Conservation (phyloP, 495 filamentous ascomycete species). For the Talaromyces liani region DNA sequence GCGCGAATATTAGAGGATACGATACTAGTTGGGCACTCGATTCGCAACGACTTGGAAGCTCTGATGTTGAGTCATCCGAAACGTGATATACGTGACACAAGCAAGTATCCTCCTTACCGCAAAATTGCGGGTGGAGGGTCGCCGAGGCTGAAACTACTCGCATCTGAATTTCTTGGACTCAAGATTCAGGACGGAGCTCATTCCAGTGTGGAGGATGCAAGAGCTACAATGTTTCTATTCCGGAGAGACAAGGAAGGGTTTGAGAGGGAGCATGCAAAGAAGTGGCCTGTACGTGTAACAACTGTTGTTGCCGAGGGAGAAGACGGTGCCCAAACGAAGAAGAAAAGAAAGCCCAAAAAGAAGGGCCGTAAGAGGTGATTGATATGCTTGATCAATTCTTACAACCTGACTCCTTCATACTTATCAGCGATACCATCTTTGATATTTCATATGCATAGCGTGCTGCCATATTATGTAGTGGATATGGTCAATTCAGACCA, state of each 20-base stretch:
- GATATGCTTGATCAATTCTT: neutral
- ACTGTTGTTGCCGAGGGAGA: constrained; percentile 30
- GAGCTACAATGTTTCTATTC: constrained; percentile 83
- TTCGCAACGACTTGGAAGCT: constrained; percentile 76
- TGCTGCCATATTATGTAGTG: no score
- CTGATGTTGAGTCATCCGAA: constrained; percentile 69
- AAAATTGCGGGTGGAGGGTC: constrained; percentile 69
- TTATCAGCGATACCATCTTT: constrained; percentile 5
- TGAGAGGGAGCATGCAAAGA: constrained; percentile 66
- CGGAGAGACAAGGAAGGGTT: constrained; percentile 72
- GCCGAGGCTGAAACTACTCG: constrained; percentile 68
- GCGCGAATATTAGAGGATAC: constrained; percentile 62
- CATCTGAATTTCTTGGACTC: constrained; percentile 67
- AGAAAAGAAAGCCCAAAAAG: constrained; percentile 45
- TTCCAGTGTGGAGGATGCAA: constrained; percentile 78
- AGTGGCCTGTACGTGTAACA: constrained; percentile 44
- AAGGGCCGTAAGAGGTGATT: constrained; percentile 41
- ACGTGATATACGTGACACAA: constrained; percentile 76
- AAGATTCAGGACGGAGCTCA: constrained; percentile 76
- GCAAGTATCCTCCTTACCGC: constrained; percentile 63
- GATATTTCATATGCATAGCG: constrained; percentile 5
- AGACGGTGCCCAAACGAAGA: constrained; percentile 37
- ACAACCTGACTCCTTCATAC: neutral
- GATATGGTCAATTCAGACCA: no score
- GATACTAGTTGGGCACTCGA: constrained; percentile 82